Conservation (phyloP, 2,329 filamentous ascomycete species). For the Hymenoscyphus salicellus region DNA sequence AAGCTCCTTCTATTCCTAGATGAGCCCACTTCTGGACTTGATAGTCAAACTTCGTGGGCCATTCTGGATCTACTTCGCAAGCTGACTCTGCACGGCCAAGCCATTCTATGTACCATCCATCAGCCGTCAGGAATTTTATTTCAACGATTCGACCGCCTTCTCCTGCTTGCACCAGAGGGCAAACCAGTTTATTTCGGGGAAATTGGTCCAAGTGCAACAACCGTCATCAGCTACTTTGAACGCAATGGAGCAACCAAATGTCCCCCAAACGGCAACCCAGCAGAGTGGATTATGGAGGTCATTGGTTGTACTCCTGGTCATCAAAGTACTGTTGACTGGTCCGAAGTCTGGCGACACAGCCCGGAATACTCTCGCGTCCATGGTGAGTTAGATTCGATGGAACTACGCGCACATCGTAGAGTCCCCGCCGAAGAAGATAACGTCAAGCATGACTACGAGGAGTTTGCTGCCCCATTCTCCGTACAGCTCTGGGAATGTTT, state of each 20-base stretch:
- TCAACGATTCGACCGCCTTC: slow-evolving; percentile 12
- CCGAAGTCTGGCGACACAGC: slow-evolving; percentile 55
- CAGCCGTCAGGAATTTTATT: slow-evolving; percentile 50
- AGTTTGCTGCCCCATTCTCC: slow-evolving; percentile 72
- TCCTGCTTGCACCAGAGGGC: slow-evolving; percentile 40
- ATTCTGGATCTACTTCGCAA: slow-evolving; percentile 87
- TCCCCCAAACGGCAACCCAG: slow-evolving; percentile 52
- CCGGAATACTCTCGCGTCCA: slow-evolving; percentile 40
- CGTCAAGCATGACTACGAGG: slow-evolving; percentile 33
- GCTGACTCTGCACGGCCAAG: slow-evolving; percentile 80
- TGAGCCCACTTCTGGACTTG: slow-evolving; percentile 91
- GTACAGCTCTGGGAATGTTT: slow-evolving; percentile 63
- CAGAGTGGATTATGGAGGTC: slow-evolving; percentile 70
- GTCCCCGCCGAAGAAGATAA: background rate
- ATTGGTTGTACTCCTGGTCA: slow-evolving; percentile 58
- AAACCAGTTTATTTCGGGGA: slow-evolving; percentile 77
- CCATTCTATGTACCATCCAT: slow-evolving; percentile 91
- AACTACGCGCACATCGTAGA: slow-evolving; percentile 32
- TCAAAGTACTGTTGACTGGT: slow-evolving; percentile 60
- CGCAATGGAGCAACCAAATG: slow-evolving; percentile 62
- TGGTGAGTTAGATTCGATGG: slow-evolving; percentile 45
- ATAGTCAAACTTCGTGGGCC: slow-evolving; percentile 88
- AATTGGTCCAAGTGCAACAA: slow-evolving; percentile 66
- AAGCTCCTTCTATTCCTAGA: slow-evolving; percentile 85
- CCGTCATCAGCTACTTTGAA: slow-evolving; percentile 71